phyloP scores from a whole-genome alignment of 139 green algal species.

The Spirogloea muscicola region DNA sequence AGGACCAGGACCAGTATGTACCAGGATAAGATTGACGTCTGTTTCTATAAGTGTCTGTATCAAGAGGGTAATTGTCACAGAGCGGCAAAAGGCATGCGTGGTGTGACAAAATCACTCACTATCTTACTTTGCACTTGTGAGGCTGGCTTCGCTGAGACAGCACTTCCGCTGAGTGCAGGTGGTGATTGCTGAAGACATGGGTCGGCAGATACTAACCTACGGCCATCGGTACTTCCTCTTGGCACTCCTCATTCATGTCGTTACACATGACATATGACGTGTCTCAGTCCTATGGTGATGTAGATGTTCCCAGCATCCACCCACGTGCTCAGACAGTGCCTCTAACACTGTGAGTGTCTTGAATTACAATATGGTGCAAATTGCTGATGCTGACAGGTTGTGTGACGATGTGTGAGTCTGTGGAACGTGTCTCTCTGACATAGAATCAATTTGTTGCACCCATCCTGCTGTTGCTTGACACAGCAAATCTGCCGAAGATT shows the following conservation, averaged over 20 bases:
- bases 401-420: background rate
- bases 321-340: background rate
- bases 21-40: background rate
- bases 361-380: no score
- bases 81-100: background rate
- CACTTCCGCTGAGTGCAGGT: constrained; percentile 16
- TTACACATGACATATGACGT: background rate
- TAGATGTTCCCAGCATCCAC: background rate
- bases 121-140: background rate
- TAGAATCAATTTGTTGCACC: background rate
- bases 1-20: constrained; percentile 31
- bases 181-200: constrained; percentile 85
- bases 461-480: background rate
- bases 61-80: background rate
- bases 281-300: background rate
- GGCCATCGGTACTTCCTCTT: constrained; percentile 52
- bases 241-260: background rate
- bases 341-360: background rate
- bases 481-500: constrained; percentile 36
- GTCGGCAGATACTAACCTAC: constrained; percentile 91
- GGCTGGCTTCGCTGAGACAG: background rate
- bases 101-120: background rate
- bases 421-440: no score
- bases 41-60: constrained; percentile 1
- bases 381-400: no score